Conservation (phyloP, 768 basidiomycete genomes). For the Auriscalpium vulgare region DNA sequence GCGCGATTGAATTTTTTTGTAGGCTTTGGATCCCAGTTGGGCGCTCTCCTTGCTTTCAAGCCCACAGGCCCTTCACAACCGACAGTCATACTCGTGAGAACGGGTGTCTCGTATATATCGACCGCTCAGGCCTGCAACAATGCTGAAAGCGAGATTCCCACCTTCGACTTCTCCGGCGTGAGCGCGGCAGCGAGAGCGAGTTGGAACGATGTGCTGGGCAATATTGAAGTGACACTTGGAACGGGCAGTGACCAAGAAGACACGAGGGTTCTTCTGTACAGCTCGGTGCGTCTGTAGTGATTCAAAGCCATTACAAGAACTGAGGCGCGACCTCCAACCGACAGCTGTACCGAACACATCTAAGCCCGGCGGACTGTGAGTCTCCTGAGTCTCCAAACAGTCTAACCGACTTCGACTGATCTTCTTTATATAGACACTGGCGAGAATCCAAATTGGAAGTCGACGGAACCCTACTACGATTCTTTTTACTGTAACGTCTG, state of each 20-base stretch:
- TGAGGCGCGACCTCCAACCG: background rate
- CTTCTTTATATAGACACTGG: conserved; percentile 39
- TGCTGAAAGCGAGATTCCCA: conserved; percentile 51
- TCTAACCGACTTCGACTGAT: background rate
- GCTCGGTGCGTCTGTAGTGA: conserved; percentile 32
- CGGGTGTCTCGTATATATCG: conserved; percentile 60
- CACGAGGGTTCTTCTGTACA: conserved; percentile 49
- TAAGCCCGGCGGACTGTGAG: conserved; percentile 59
- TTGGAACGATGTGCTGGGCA: conserved; percentile 53
- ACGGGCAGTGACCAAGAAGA: conserved; percentile 38
- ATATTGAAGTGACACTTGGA: conserved; percentile 40
- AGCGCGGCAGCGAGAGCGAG: conserved; percentile 31
- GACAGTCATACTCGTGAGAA: conserved; percentile 47
- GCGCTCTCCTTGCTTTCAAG: conserved; percentile 14
- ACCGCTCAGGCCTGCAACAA: conserved; percentile 51
- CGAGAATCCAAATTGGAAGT: conserved; percentile 59
- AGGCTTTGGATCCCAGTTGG: conserved; percentile 44
- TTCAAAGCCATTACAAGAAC: background rate
- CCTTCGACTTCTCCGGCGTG: conserved; percentile 47
- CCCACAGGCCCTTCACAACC: background rate
- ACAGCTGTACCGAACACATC: conserved; percentile 53
- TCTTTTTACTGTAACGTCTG: conserved; percentile 64
- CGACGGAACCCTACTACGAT: conserved; percentile 58
- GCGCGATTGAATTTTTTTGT: background rate
- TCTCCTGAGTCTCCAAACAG: conserved; percentile 21